These are phyloP conservation scores for Parastagonospora avenae DNA, from an alignment of 2,329 filamentous ascomycete species.

Conservation along the genomic window DNA sequence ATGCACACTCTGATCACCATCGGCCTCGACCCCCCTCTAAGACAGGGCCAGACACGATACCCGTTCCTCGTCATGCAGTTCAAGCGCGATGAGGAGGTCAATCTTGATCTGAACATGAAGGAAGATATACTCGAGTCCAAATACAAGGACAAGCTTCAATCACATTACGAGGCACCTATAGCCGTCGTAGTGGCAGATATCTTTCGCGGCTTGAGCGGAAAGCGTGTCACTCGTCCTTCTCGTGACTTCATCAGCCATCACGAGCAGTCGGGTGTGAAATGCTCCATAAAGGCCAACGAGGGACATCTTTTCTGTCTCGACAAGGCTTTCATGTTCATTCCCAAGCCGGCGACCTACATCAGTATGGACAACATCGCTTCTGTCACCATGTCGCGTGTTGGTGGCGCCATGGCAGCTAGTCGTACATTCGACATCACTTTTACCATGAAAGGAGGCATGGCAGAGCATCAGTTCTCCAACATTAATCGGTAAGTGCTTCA, in stretches of 20 bases:
- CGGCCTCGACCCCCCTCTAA: constrained; percentile 89
- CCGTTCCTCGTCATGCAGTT: constrained; percentile 99
- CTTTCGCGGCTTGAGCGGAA: constrained; percentile 90
- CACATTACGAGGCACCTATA: constrained; percentile 86
- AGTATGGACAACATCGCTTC: constrained; percentile 90
- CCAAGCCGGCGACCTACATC: constrained; percentile 96
- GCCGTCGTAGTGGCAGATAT: constrained; percentile 94
- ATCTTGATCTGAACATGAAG: constrained; percentile 93
- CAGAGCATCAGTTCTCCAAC: constrained; percentile 96
- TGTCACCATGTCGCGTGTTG: constrained; percentile 94
- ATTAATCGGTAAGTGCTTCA: constrained; percentile 74
- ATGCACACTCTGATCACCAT: constrained; percentile 94
- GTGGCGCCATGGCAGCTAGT: constrained; percentile 88
- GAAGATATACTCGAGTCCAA: constrained; percentile 82
- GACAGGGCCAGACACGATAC: constrained; percentile 96
- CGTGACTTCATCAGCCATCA: constrained; percentile 96
- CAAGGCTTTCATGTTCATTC: constrained; percentile 98
- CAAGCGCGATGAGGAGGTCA: constrained; percentile 96
- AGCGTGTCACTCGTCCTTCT: constrained; percentile 91
- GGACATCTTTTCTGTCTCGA: constrained; percentile 96
- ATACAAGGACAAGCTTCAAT: constrained; percentile 87
- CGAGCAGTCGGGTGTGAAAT: constrained; percentile 94
- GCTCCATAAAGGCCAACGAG: constrained; percentile 99
- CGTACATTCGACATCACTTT: constrained; percentile 98
- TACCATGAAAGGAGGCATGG: constrained; percentile 81